Evolutionary conservation across 805 yeast genomes (phyloP), one percentile per base, ranked within the genome.

Genomic region (Yamadazyma nakazawae): DNA sequence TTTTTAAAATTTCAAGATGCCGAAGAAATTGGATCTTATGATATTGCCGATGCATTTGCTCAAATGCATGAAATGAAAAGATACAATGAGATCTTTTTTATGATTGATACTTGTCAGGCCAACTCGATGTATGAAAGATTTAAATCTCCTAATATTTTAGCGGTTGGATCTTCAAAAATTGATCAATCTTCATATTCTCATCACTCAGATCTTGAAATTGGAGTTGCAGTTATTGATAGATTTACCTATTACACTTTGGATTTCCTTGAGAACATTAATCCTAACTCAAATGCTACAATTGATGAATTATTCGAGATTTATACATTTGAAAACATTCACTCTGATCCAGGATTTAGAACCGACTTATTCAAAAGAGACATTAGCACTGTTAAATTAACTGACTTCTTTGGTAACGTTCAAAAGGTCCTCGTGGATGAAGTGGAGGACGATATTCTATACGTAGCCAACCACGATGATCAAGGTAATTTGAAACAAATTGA

Each of bases 21-120:
- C 10, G 99, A 94, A 64, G 99, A 94, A 60, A 90, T 94, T 48
- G 90, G 96, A 1, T 83, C 96, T 9, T 85, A 88, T 69, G 99
- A 94, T 66, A 79, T 94, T 51, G 98, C 99, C 1, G 96, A 94
- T 67, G 98, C 98, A 2, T 88, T 94, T 68, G 95, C 81, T 43
- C 97, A 94, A 63, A 94, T 94, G 99, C 81, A 88, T 70, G 96
- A 92, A 63, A 91, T 91, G 79, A 86, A 87, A 56, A 76, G 99
- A 46, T 94, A 94, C 71, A 90, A 91, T 57, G 98, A 94, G 70
- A 87, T 94, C 30, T 82, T 94, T 61, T 94, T 94, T 68, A 94
- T 94, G 98, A 86, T 94, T 53, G 99, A 94, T 65, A 94, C 99
- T 0, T 94, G 99, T 62, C 99, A 94, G 72, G 99, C 99, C 21